Evolutionary conservation across 73 alveolate genomes (phyloP), one percentile per base, ranked within the genome.

Genomic region (Paramecium pentaurelia): DNA sequence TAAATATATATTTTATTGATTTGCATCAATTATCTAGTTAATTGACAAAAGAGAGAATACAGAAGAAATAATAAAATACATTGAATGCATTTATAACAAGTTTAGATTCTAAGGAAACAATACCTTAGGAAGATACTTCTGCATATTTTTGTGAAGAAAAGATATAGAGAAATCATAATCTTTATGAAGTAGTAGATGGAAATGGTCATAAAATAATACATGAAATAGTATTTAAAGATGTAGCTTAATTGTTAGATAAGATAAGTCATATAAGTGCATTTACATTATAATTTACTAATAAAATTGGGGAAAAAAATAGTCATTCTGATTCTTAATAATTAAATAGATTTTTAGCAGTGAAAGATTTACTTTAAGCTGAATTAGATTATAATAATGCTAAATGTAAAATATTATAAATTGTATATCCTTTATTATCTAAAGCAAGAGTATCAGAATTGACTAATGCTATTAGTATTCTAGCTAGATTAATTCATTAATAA

Each of bases 181-280:
- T 80, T 6, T 80, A 44, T 80, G 91, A 80, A 9, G 91, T 80
- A 2, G 6, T 80, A 3, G 91, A 80, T 80, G 71, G 77, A 8
- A 80, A 80, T 47, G 91, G 91, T 16, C 58, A 80, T 47, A 80
- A 80, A 80, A 80, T 80, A 1, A 40, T 80, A 16, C 49, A 80
- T 12, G 91, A 80, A 12, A 80, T 80, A 20, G 58, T 80, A 2
- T 80, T 80, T 49, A 80, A 80, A 22, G 91, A 80, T 45, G 25
- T 80, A 9, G 44, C 47, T 25, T 8, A 80, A 44, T 32, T 80
- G 3, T 27, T 45, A 12, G 91, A 80, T 40, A 80, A 49, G 49
- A 25, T 80, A 80, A 80, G 73, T 49, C 91, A 80, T 80, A 25
- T 80, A 3, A 80, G 91, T 49, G 91, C 91, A 45, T 80, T 80